Evolutionary conservation across 2,329 filamentous ascomycete genomes (phyloP).

Genomic region (Calonectria pauciramosa): DNA sequence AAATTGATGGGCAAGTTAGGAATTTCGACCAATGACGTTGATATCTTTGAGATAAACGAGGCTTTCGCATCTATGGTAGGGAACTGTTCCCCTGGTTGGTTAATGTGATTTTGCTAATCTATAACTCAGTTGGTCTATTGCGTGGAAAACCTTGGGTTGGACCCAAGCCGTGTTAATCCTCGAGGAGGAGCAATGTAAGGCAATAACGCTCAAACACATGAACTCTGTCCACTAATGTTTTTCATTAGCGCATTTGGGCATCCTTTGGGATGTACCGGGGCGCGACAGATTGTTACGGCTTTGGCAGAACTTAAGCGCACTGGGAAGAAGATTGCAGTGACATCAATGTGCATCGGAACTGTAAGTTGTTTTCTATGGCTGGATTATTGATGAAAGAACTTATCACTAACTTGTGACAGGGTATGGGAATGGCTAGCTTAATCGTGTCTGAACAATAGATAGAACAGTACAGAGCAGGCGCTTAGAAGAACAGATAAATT

Average conservation of each 20-base stretch:
- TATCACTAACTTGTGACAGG: neutral
- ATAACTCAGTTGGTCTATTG: slow-evolving; percentile 10
- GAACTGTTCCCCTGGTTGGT: fast-evolving
- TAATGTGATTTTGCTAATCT: neutral
- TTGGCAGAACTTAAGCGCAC: slow-evolving; percentile 6
- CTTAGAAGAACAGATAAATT: neutral
- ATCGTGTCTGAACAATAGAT: neutral
- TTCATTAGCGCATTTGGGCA: slow-evolving; percentile 29
- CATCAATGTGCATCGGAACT: slow-evolving; percentile 18
- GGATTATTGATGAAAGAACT: neutral
- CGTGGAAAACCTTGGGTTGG: neutral
- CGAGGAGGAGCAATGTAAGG: slow-evolving; percentile 19
- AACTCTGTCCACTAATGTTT: too few relatives aligned
- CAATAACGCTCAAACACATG: too few relatives aligned
- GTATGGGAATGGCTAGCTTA: neutral
- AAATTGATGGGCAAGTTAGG: slow-evolving; percentile 59
- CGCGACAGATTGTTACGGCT: slow-evolving; percentile 14
- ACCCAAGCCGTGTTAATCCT: neutral
- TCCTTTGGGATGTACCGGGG: slow-evolving; percentile 36
- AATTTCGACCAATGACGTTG: slow-evolving; percentile 61
- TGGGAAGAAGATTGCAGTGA: neutral
- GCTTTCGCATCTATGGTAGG: slow-evolving; percentile 72
- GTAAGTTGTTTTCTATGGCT: neutral
- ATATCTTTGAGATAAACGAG: slow-evolving; percentile 81
- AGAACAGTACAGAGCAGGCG: neutral